Evolutionary conservation across 2,329 filamentous ascomycete species (phyloP).

Genomic region (Diplodia corticola): DNA sequence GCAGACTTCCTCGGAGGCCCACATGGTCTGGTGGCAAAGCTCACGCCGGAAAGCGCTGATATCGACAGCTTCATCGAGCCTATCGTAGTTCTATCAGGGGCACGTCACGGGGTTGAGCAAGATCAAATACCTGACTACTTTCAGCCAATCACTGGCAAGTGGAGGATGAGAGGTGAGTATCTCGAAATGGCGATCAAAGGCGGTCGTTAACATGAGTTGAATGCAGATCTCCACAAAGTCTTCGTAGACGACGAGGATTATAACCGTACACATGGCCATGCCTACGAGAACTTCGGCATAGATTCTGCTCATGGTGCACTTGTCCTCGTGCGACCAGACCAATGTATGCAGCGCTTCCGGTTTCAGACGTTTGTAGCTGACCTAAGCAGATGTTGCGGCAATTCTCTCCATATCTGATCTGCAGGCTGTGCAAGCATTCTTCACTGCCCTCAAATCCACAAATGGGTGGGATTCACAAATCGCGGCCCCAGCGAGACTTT

Average conservation of each 20-base stretch:
- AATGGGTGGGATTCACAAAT: too few species aligned
- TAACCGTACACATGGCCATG: slow-evolving; percentile 39
- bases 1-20: slow-evolving; percentile 25
- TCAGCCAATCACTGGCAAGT: slow-evolving; percentile 57
- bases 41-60: slow-evolving; percentile 47
- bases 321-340: slow-evolving; percentile 59
- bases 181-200: not conserved
- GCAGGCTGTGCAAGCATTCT: not conserved
- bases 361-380: not conserved
- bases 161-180: slow-evolving; percentile 54
- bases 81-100: slow-evolving; percentile 55
- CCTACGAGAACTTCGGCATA: slow-evolving; percentile 59
- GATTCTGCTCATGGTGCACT: slow-evolving; percentile 40
- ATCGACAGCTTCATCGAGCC: slow-evolving; percentile 59
- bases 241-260: slow-evolving; percentile 61
- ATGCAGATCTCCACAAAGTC: slow-evolving; percentile 58
- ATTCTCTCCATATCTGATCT: not conserved
- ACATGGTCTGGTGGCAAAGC: slow-evolving; percentile 41
- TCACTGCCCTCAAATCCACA: not conserved
- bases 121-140: slow-evolving; percentile 58
- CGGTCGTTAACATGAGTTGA: not conserved
- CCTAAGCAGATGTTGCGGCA: not conserved
- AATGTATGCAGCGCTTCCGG: not conserved
- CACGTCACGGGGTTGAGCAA: slow-evolving; percentile 52
- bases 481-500: not conserved